Base-by-base conservation (phyloP, 2,329 filamentous ascomycete genomes). In the Fusarium goolgardi region DNA sequence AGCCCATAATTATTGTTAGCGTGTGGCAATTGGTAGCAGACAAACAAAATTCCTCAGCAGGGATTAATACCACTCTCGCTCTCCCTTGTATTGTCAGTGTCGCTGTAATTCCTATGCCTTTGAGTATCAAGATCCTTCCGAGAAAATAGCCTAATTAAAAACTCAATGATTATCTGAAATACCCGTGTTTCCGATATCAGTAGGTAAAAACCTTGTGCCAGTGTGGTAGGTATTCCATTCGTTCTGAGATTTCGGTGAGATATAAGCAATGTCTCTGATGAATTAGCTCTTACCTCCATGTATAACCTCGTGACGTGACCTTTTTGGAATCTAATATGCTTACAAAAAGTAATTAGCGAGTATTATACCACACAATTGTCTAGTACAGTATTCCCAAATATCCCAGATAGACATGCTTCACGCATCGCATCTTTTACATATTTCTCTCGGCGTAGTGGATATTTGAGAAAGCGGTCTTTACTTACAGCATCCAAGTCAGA, bases 91-190 rank as follows among this genome's bases (percentile, higher is more conserved):
- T 8, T 16, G 31, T 35, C 31, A 10, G 18, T 5, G 10, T 10
- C 23, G 23, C 9, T 18, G 6, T 18, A 16, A 25, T 4, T 18
- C 10, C 21, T 8, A 15, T 23, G 9, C 15, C 20, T 41, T 20
- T 20, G 21, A 16, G 21, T 23, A 16, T 23, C 15, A 47, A 12
- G 18, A 23, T 49, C 29, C 21, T 34, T 47, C 31, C 31, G 7
- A 15, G 21, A 18, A 23, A 49, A 34, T 15, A 6, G 45, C 32
- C 21, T 23, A 11, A 31, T 21, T 4, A 23, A 12, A 23, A 15
- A 3, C 20, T 9, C 5, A 10, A 9, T 21, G 13, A n/a, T 9
- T 7, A 25, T 10, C 8, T 3, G 4, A 2, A 2, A 15, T 15
- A 23, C 9, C 31, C 29, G 10, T 46, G 27, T 20, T 21, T 16